phyloP scores from a whole-genome alignment of 1,284 basidiomycete species.

The Cryptococcus sp. region DNA sequence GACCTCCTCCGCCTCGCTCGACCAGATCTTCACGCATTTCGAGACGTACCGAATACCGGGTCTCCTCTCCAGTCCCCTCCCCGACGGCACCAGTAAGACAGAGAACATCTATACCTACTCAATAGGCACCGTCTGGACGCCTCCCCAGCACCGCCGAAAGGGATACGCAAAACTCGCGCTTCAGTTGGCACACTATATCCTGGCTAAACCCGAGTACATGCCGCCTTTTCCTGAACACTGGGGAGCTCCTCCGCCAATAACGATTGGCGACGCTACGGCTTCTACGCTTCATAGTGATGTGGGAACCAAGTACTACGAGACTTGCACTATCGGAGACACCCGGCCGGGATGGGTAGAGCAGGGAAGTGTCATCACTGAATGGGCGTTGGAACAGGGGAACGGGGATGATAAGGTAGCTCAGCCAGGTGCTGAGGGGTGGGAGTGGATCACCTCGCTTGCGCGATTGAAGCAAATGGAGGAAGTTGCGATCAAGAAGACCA shows the following conservation, averaged over 20 bases:
- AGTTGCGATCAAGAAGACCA: neutral
- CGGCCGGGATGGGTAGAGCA: conserved; percentile 3
- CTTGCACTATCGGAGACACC: conserved; percentile 2
- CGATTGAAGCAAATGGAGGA: neutral
- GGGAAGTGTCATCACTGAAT: conserved; percentile 1
- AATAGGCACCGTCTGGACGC: conserved; percentile 3
- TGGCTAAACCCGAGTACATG: neutral
- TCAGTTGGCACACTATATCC: conserved; percentile 2
- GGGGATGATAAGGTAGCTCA: neutral
- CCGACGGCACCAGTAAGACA: too few relatives aligned
- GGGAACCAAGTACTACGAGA: conserved; percentile 4
- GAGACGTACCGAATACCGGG: conserved; percentile 3
- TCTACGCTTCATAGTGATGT: conserved; percentile 1
- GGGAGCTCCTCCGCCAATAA: neutral
- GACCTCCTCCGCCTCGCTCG: neutral
- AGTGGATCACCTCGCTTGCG: conserved; percentile 3
- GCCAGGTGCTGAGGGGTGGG: neutral
- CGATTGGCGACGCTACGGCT: conserved; percentile 1
- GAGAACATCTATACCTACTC: neutral
- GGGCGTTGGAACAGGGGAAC: neutral
- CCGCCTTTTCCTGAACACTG: neutral
- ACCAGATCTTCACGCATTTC: conserved; percentile 3
- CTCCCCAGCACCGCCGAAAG: conserved; percentile 3
- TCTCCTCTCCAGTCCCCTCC: neutral
- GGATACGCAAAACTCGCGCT: conserved; percentile 1